phyloP scores from a whole-genome alignment of 768 basidiomycete species.

The Guyanaporus albipodus region DNA sequence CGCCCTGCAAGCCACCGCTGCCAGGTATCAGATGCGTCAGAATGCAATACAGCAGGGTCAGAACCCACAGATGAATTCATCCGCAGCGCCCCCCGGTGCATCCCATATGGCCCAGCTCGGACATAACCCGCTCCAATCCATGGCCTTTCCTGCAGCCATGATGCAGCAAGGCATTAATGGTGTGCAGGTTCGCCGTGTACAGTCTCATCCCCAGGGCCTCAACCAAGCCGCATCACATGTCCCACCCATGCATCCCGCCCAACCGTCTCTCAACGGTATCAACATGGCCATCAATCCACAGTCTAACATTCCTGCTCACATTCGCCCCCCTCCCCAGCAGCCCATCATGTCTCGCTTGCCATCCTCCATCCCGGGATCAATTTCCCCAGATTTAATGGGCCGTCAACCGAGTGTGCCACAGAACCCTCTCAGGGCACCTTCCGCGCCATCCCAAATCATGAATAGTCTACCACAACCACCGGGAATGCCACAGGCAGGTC shows the following conservation, averaged over 20 bases:
- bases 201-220: conserved; percentile 52
- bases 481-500: conserved; percentile 27
- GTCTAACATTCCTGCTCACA: conserved; percentile 37
- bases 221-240: conserved; percentile 37
- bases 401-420: conserved; percentile 42
- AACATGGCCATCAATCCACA: conserved; percentile 46
- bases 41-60: conserved; percentile 38
- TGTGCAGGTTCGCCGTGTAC: conserved; percentile 46
- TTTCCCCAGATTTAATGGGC: conserved; percentile 43
- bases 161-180: conserved; percentile 39
- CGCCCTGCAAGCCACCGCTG: conserved; percentile 19
- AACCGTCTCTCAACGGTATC: conserved; percentile 35
- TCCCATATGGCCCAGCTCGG: conserved; percentile 30
- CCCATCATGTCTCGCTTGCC: conserved; percentile 31
- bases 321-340: conserved; percentile 36
- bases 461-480: conserved; percentile 37
- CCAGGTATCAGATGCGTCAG: conserved; percentile 34
- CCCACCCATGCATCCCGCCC: conserved; percentile 34
- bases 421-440: conserved; percentile 40
- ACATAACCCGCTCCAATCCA: conserved; percentile 38
- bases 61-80: conserved; percentile 32
- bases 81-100: conserved; percentile 25
- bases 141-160: conserved; percentile 41
- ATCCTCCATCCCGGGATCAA: conserved; percentile 34
- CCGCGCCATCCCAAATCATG: conserved; percentile 49